These are phyloP conservation scores for Exophiala spinifera DNA, from an alignment of 2,329 filamentous ascomycete species.

Conservation along the genomic window DNA sequence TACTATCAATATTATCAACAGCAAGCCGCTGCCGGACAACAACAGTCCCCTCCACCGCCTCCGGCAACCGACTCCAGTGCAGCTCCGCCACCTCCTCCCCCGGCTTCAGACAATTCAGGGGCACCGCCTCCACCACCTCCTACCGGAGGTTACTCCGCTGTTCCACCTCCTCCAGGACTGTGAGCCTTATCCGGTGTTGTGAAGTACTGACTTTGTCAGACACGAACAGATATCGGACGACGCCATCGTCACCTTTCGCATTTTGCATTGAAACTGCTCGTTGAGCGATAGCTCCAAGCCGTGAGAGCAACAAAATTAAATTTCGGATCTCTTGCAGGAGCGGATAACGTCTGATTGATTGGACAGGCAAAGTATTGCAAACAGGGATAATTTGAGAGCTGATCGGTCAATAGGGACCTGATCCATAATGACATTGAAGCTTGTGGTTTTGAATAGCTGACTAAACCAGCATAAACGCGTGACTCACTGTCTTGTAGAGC, in stretches of 20 bases:
- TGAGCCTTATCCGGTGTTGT: constrained; percentile 13
- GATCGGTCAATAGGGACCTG: constrained; percentile 29
- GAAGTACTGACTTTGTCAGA: constrained; percentile 21
- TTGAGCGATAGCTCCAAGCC: too few species aligned
- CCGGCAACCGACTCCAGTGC: constrained; percentile 38
- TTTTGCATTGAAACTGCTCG: too few species aligned
- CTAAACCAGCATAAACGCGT: constrained; percentile 19
- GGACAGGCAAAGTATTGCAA: constrained; percentile 26
- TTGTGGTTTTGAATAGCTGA: constrained; percentile 20
- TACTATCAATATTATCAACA: constrained; percentile 71
- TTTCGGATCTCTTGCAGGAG: background rate
- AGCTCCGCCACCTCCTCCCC: constrained; percentile 16
- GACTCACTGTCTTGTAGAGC: background rate
- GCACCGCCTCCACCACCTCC: constrained; percentile 16
- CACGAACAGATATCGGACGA: background rate
- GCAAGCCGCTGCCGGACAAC: constrained; percentile 49
- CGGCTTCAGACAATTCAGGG: constrained; percentile 10
- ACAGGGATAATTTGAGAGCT: constrained; percentile 20
- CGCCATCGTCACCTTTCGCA: too few species aligned
- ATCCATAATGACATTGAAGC: constrained; percentile 24
- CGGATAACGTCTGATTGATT: constrained; percentile 16
- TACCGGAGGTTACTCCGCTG: constrained; percentile 17
- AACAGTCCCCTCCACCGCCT: constrained; percentile 47
- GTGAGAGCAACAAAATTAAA: too few species aligned
- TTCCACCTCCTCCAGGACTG: constrained; percentile 25